Evolutionary conservation across 768 basidiomycete species (phyloP).

Genomic region (Auriscalpium orientale): DNA sequence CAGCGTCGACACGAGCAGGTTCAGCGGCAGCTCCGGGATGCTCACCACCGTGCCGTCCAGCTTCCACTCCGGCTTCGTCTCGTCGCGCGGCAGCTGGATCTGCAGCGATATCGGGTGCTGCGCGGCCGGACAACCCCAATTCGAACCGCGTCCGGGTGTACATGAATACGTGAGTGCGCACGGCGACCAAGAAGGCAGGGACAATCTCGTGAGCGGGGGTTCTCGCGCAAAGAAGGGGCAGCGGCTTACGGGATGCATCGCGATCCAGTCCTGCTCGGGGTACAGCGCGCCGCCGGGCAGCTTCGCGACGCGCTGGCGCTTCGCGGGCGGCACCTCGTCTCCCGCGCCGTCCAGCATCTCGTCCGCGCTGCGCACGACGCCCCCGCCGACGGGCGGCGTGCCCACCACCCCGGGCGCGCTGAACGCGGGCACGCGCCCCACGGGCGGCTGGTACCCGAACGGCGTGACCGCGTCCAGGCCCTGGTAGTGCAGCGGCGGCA

Average conservation of each 20-base stretch:
- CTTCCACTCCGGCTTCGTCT: conserved; percentile 89
- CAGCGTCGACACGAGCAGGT: conserved; percentile 76
- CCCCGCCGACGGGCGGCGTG: conserved; percentile 41
- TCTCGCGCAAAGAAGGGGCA: neutral
- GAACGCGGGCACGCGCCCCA: conserved; percentile 37
- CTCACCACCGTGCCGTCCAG: conserved; percentile 73
- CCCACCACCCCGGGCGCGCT: conserved; percentile 44
- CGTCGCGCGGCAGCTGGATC: conserved; percentile 76
- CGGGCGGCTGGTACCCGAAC: conserved; percentile 70
- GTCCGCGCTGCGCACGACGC: conserved; percentile 73
- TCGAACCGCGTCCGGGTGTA: neutral
- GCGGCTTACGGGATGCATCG: conserved; percentile 69
- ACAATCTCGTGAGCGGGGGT: no score
- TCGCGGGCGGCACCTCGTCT: conserved; percentile 72
- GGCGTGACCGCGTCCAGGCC: conserved; percentile 69
- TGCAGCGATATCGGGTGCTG: conserved; percentile 82
- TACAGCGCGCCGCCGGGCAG: conserved; percentile 79
- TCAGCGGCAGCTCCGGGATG: conserved; percentile 78
- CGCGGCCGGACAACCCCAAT: no score
- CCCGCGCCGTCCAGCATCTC: conserved; percentile 59
- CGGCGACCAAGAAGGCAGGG: conserved; percentile 1
- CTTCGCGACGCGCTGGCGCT: conserved; percentile 82
- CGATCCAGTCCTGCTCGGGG: conserved; percentile 84
- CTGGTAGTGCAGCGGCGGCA: conserved; percentile 80
- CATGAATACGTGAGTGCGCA: neutral